Evolutionary conservation across 1,139 yeast genomes (phyloP).

Genomic region (Saccharomyces hybrid): DNA sequence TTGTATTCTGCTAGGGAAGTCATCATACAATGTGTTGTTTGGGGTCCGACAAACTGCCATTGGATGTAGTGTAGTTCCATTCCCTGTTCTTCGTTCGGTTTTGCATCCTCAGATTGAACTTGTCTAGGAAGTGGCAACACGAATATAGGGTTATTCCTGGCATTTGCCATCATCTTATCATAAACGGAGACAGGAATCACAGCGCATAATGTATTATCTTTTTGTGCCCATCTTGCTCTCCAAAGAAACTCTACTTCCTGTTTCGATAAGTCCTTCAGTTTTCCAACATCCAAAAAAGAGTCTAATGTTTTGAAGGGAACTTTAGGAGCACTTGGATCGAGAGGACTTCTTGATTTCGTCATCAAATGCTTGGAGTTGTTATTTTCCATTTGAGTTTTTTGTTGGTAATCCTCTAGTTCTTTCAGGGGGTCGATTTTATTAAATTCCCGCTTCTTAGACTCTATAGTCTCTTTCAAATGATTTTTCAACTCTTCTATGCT

Average conservation of each 20-base stretch:
- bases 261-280: constrained; percentile 46
- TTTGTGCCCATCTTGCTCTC: constrained; percentile 74
- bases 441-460: constrained; percentile 46
- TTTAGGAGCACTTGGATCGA: constrained; percentile 39
- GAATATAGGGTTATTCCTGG: constrained; percentile 68
- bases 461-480: constrained; percentile 55
- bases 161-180: constrained; percentile 53
- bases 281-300: constrained; percentile 63
- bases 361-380: not conserved
- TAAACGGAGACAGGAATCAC: constrained; percentile 49
- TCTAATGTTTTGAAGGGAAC: constrained; percentile 63
- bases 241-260: constrained; percentile 76
- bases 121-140: constrained; percentile 61
- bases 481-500: constrained; percentile 56
- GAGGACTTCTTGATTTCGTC: constrained; percentile 37
- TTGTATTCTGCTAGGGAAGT: constrained; percentile 91
- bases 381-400: constrained; percentile 19
- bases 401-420: constrained; percentile 47
- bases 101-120: constrained; percentile 5
- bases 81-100: constrained; percentile 3
- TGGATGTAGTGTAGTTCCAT: constrained; percentile 86
- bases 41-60: constrained; percentile 84
- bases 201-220: constrained; percentile 59
- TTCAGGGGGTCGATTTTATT: constrained; percentile 61
- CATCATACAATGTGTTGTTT: constrained; percentile 81